These are phyloP conservation scores for Stellera chamaejasme DNA, from an alignment of 345 rosid species.

Conservation along the genomic window DNA sequence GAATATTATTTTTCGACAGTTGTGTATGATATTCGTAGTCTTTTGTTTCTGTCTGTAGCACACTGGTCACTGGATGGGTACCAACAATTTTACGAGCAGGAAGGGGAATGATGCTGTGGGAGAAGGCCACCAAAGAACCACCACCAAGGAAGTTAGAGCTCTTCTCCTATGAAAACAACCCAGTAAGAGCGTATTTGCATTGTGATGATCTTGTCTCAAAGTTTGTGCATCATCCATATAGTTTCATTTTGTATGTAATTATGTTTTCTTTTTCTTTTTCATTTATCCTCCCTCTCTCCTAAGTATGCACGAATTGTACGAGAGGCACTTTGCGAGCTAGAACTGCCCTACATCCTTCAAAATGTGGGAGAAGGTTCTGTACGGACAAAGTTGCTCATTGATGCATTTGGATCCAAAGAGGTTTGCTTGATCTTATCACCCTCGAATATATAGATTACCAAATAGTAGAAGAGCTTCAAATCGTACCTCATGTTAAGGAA, in stretches of 20 bases:
- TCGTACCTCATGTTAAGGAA: too few species aligned
- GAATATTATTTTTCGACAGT: neutral
- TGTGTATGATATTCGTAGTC: neutral
- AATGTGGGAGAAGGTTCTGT: conserved; percentile 63
- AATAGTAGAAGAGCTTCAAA: too few species aligned
- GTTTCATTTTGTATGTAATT: neutral
- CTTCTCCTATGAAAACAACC: conserved; percentile 73
- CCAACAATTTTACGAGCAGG: conserved; percentile 83
- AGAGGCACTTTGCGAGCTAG: conserved; percentile 79
- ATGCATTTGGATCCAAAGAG: conserved; percentile 57
- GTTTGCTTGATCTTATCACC: conserved; percentile 18
- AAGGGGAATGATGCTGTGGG: conserved; percentile 77
- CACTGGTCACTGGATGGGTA: conserved; percentile 84
- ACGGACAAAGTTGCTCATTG: conserved; percentile 34
- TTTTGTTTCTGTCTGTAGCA: conserved; percentile 23
- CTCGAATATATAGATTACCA: neutral
- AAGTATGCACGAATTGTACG: conserved; percentile 78
- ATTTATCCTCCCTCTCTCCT: neutral
- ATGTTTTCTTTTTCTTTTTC: neutral
- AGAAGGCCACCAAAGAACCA: conserved; percentile 38
- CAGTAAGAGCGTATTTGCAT: conserved; percentile 26
- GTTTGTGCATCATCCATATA: neutral
- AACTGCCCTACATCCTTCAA: conserved; percentile 70
- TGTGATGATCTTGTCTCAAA: conserved; percentile 4
- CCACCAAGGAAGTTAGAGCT: conserved; percentile 61